Evolutionary conservation across 108 stramenopile species (phyloP).

Genomic region (Epithemia pelagica): DNA sequence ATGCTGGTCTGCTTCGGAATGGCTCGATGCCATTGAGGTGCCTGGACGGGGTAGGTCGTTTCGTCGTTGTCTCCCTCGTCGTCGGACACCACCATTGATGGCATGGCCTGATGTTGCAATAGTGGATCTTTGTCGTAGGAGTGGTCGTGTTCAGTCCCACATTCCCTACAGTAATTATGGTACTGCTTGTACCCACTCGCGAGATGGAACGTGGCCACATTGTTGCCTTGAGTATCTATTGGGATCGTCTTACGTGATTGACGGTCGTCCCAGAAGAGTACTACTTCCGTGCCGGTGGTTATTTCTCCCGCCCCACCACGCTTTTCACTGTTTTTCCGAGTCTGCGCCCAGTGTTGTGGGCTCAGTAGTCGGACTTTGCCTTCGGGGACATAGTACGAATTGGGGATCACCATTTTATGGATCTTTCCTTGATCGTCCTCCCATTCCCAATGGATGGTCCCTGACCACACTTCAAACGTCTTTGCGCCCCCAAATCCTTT

Average conservation of each 20-base stretch:
- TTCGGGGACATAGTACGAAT: conserved; percentile 25
- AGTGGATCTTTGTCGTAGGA: background rate
- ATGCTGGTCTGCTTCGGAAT: background rate
- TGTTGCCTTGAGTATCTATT: conserved; percentile 10
- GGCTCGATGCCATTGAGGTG: background rate
- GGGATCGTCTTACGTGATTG: conserved; percentile 10
- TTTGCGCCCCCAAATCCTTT: conserved; percentile 13
- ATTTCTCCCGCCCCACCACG: background rate
- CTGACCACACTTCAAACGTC: background rate
- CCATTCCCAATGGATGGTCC: conserved; percentile 9
- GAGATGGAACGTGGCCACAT: conserved; percentile 15
- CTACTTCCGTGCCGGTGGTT: background rate
- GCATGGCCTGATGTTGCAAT: background rate
- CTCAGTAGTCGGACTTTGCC: conserved; percentile 19
- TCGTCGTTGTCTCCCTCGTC: background rate
- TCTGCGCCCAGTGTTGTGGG: conserved; percentile 40
- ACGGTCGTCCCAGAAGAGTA: conserved; percentile 9
- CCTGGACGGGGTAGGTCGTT: background rate
- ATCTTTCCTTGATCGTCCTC: conserved; percentile 22
- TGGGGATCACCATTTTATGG: conserved; percentile 23
- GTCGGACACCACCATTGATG: background rate
- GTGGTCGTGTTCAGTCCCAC: background rate
- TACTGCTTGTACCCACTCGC: conserved; percentile 19
- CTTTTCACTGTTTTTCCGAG: background rate
- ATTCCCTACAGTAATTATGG: conserved; percentile 15